Percentiles rank a stretch among this genome's conserved stretches.
Evolutionary conservation across 1,139 yeast genomes (phyloP).

Genomic region (Hyphopichia fennica): DNA sequence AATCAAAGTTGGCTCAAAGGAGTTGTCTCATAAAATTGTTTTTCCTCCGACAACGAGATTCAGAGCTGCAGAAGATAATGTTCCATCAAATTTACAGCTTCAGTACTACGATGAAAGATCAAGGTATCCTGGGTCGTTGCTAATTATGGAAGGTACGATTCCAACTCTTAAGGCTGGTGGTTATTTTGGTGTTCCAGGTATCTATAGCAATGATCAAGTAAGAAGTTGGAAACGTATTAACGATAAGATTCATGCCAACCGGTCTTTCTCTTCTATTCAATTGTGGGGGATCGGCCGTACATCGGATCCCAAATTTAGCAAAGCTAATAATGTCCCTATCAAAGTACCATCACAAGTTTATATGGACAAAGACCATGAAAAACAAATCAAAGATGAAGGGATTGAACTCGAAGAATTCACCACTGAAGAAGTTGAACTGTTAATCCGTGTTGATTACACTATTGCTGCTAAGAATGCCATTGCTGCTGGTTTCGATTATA

Average conservation of each 20-base stretch:
- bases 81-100: constrained; percentile 48
- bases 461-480: constrained; percentile 49
- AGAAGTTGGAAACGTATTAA: constrained; percentile 53
- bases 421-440: constrained; percentile 29
- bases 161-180: constrained; percentile 35
- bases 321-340: constrained; percentile 26
- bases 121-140: constrained; percentile 52
- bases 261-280: constrained; percentile 53
- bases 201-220: constrained; percentile 48
- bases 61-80: constrained; percentile 40
- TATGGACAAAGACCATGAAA: constrained; percentile 17
- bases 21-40: constrained; percentile 42
- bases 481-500: constrained; percentile 68
- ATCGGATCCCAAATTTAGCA: constrained; percentile 43
- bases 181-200: constrained; percentile 53
- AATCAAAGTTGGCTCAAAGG: constrained; percentile 42
- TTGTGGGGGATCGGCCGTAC: constrained; percentile 63
- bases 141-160: constrained; percentile 40
- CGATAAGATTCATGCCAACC: constrained; percentile 52
- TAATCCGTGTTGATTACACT: constrained; percentile 33
- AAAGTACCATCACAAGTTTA: constrained; percentile 27
- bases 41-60: constrained; percentile 58
- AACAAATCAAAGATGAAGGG: constrained; percentile 26
- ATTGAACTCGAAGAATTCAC: constrained; percentile 41
- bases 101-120: constrained; percentile 58